These are phyloP conservation scores for Spathaspora sp. DNA, from an alignment of 1,139 yeast species.

Conservation along the genomic window DNA sequence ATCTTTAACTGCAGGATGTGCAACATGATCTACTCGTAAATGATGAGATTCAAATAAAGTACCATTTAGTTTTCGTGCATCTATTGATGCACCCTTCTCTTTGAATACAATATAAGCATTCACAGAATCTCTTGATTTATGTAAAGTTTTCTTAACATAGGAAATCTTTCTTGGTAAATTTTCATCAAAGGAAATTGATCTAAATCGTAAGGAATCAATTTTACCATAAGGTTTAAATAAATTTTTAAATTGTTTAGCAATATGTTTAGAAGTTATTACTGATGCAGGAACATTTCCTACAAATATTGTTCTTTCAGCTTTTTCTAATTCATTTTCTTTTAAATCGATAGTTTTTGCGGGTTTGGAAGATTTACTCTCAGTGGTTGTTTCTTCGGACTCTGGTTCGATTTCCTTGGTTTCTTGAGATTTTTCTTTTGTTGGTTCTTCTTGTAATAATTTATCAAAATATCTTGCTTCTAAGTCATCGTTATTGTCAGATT, in stretches of 20 bases:
- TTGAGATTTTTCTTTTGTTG: constrained; percentile 13
- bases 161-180: constrained; percentile 92
- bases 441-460: constrained; percentile 34
- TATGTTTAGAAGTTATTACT: constrained; percentile 63
- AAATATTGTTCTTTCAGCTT: constrained; percentile 86
- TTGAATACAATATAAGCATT: constrained; percentile 86
- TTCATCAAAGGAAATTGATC: constrained; percentile 90
- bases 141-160: constrained; percentile 76
- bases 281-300: constrained; percentile 79
- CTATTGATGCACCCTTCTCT: constrained; percentile 50
- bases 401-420: constrained; percentile 10
- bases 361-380: constrained; percentile 12
- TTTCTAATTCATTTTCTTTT: constrained; percentile 70
- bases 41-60: constrained; percentile 68
- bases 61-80: constrained; percentile 65
- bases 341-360: constrained; percentile 48
- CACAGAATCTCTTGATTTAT: constrained; percentile 72
- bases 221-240: constrained; percentile 58
- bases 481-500: constrained; percentile 39
- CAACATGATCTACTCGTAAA: constrained; percentile 84
- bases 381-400: constrained; percentile 21
- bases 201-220: constrained; percentile 76
- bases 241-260: constrained; percentile 63
- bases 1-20: constrained; percentile 87
- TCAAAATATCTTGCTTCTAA: constrained; percentile 49